phyloP scores from a whole-genome alignment of 2,329 filamentous ascomycete genomes.

The Hansfordia pulvinata region DNA sequence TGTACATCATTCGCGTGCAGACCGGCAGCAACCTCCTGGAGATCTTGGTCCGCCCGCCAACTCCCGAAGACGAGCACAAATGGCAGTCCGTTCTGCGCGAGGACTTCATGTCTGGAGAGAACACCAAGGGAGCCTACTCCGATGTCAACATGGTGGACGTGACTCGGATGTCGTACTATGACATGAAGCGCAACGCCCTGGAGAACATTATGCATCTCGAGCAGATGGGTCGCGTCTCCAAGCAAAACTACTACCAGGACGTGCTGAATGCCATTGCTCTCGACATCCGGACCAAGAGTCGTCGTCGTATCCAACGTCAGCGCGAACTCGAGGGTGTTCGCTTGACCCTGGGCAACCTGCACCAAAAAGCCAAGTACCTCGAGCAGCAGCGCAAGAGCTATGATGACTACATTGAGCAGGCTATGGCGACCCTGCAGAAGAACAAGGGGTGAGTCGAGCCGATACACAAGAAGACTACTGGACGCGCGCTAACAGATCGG shows the following conservation, averaged over 20 bases:
- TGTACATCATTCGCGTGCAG: slow-evolving; percentile 97
- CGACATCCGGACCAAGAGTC: slow-evolving; percentile 94
- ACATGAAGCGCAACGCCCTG: slow-evolving; percentile 82
- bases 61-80: slow-evolving; percentile 73
- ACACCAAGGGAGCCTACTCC: slow-evolving; percentile 76
- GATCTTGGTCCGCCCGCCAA: slow-evolving; percentile 83
- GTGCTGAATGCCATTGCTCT: slow-evolving; percentile 94
- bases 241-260: slow-evolving; percentile 89
- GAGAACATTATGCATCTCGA: slow-evolving; percentile 91
- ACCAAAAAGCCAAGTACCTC: slow-evolving; percentile 80
- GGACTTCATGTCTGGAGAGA: slow-evolving; percentile 58
- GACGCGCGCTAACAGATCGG: slow-evolving; percentile 9
- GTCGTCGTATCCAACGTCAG: slow-evolving; percentile 79
- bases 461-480: slow-evolving; percentile 5
- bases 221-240: slow-evolving; percentile 74
- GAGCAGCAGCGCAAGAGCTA: slow-evolving; percentile 95
- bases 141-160: slow-evolving; percentile 81
- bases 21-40: slow-evolving; percentile 86
- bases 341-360: slow-evolving; percentile 59
- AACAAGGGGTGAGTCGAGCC: slow-evolving; percentile 62
- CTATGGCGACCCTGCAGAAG: slow-evolving; percentile 91
- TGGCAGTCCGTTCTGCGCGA: slow-evolving; percentile 75
- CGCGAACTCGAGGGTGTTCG: slow-evolving; percentile 78
- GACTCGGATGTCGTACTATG: slow-evolving; percentile 76
- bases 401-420: slow-evolving; percentile 98